Evolutionary conservation across 2,329 filamentous ascomycete genomes (phyloP), one percentile per base, ranked within the genome.

Genomic region (Fusarium sterilihyphosum): DNA sequence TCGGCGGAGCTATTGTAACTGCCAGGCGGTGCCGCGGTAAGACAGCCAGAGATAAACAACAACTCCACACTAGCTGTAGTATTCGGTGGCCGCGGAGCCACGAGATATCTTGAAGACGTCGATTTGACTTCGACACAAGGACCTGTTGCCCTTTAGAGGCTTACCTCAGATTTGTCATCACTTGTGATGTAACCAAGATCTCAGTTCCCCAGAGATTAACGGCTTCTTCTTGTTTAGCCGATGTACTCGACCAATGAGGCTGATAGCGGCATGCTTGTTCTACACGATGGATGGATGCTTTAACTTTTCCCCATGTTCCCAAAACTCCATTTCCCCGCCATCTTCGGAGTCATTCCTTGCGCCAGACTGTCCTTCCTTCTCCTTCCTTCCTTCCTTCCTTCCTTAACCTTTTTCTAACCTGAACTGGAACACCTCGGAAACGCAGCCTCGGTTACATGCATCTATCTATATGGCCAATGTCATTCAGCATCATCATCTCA

Each of bases 251-350:
- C 53, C 61, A 63, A 63, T 54, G 60, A 57, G 50, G 73, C 61
- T 62, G 61, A 56, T 64, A 71, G 61, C 46, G 58, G n/a, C 57
- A 71, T 74, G 67, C 62, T 77, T 74, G 66, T 72, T 78, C 75
- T 78, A 78, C 70, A 71, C 60, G 66, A 53, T 68, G 43, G 57
- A 59, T 50, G 29, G 41, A 69, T 67, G 63, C 53, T 65, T 75
- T 67, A 59, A 75, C 75, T 77, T 78, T 78, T 78, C 59, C 59
- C 60, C 69, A 71, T 73, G 60, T 69, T 72, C 73, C 76, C 70
- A 78, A 73, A 78, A 78, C 74, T 77, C 77, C 74, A 73, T 64
- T 65, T 57, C 60, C 57, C 46, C 64, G 38, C 61, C 71, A 54
- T 71, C 67, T 56, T 54, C 52, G 46, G 50, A 65, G 52, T 44